Base-by-base conservation (phyloP, 768 basidiomycete genomes). In the Peribolospora kevripleyi region DNA sequence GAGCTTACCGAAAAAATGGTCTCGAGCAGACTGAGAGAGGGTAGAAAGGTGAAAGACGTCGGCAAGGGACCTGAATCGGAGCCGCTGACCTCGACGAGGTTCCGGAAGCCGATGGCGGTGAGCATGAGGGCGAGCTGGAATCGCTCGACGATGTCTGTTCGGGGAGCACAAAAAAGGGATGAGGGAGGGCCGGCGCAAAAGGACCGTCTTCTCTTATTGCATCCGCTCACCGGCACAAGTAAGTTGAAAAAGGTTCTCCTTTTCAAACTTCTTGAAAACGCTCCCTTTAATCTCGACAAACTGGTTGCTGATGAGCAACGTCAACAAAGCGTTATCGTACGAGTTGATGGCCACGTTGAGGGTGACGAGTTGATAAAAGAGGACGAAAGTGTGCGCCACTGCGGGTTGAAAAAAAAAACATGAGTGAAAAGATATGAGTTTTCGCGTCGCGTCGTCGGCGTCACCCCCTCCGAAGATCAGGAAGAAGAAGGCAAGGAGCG, bases 211-310 rank as follows among this genome's bases (percentile, higher is more conserved):
- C 13, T 4, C 4, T 43, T 42, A 0, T 25, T 25, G 40, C 45
- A 14, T 39, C 41, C 48, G 58, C 74, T 47, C 60, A 85, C 85
- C 86, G 59, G 93, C 93, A 61, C 93, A 98, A 50, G 88, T 90
- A 57, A 98, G 90, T 67, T 98, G 93, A 66, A 98, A 95, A 7
- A 98, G 75, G 64, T 84, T 95, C 63, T 98, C 93, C 66, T 95
- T 98, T 66, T 97, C 93, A 62, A 98, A 97, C 65, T 82, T 95
- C 69, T 97, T 98, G 77, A 98, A 98, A 2, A 98, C 93, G 65
- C 84, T 87, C 42, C 91, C 90, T 69, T 98, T 98, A 68, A 97
- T 97, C 69, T 98, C 93, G 42, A 97, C 91, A 63, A 98, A 97
- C 67, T 98, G 93, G 64, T 97, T 98, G 48, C 87, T 93, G 48